These are phyloP conservation scores for Phytopythium chamaehyphon DNA, from an alignment of 352 stramenopile species.

Conservation along the genomic window DNA sequence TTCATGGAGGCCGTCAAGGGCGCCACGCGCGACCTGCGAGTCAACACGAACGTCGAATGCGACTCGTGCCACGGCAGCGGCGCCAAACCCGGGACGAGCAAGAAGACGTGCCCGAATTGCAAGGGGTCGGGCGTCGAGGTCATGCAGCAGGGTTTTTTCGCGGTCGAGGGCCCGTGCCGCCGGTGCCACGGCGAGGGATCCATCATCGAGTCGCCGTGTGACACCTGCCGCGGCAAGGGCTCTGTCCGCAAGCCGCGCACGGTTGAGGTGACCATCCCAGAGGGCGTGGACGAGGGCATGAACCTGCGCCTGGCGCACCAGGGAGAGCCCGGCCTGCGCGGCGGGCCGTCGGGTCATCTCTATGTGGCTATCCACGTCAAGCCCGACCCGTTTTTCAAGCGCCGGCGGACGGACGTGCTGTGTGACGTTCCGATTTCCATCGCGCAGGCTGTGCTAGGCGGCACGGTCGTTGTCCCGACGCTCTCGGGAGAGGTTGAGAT, in stretches of 20 bases:
- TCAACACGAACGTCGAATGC: slow-evolving; percentile 76
- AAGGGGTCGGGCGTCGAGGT: slow-evolving; percentile 84
- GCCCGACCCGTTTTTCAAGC: slow-evolving; percentile 94
- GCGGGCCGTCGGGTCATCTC: slow-evolving; percentile 90
- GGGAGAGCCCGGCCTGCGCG: slow-evolving; percentile 81
- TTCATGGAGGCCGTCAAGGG: slow-evolving; percentile 96
- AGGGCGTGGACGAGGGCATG: slow-evolving; percentile 95
- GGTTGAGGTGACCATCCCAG: slow-evolving; percentile 93
- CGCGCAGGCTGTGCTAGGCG: slow-evolving; percentile 91
- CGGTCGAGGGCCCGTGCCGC: slow-evolving; percentile 84
- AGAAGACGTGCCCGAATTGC: slow-evolving; percentile 75
- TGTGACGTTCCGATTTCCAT: slow-evolving; percentile 93
- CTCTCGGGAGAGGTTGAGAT: slow-evolving; percentile 97
- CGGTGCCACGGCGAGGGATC: slow-evolving; percentile 75
- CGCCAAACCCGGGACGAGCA: slow-evolving; percentile 78
- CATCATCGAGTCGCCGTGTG: slow-evolving; percentile 84
- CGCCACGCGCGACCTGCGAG: slow-evolving; percentile 83
- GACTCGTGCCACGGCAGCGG: slow-evolving; percentile 76
- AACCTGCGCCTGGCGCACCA: slow-evolving; percentile 93
- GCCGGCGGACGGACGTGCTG: slow-evolving; percentile 93
- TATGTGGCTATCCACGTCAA: slow-evolving; percentile 94
- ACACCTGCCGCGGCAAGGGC: slow-evolving; percentile 73
- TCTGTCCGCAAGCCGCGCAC: slow-evolving; percentile 88
- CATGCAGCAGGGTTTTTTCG: slow-evolving; percentile 87
- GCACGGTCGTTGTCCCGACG: slow-evolving; percentile 95